phyloP scores from a whole-genome alignment of 768 basidiomycete genomes.

The Sarcomyxa edulis region DNA sequence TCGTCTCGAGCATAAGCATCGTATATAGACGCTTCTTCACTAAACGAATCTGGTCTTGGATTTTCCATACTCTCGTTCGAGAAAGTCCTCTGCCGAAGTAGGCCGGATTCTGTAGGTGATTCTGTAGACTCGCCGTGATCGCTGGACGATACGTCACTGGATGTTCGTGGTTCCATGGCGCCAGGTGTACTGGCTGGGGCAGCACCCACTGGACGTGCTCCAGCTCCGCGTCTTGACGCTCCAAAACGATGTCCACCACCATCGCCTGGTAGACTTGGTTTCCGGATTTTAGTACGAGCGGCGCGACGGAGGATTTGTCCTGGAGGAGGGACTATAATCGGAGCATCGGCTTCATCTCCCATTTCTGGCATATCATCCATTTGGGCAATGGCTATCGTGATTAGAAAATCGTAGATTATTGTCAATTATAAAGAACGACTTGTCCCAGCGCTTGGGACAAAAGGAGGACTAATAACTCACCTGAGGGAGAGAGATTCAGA shows the following conservation, averaged over 20 bases:
- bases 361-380: slow-evolving; percentile 65
- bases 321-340: slow-evolving; percentile 85
- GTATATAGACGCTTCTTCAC: slow-evolving; percentile 78
- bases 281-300: slow-evolving; percentile 94
- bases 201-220: slow-evolving; percentile 6
- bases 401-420: background rate
- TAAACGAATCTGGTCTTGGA: slow-evolving; percentile 66
- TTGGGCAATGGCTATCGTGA: slow-evolving; percentile 52
- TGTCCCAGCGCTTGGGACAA: background rate
- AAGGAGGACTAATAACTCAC: slow-evolving; percentile 43
- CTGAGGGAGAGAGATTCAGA: slow-evolving; percentile 78
- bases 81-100: slow-evolving; percentile 31
- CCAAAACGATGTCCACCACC: slow-evolving; percentile 83
- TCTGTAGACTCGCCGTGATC: slow-evolving; percentile 51
- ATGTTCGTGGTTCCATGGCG: slow-evolving; percentile 46
- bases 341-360: slow-evolving; percentile 82
- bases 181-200: slow-evolving; percentile 22
- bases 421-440: background rate
- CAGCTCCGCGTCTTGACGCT: slow-evolving; percentile 33
- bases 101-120: too few relatives aligned
- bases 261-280: slow-evolving; percentile 69
- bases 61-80: slow-evolving; percentile 37
- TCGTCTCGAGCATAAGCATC: slow-evolving; percentile 72
- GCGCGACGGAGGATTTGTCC: slow-evolving; percentile 88
- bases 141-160: slow-evolving; percentile 67